These are phyloP conservation scores for Phaeotremella fagi DNA, from an alignment of 768 basidiomycete genomes.

Conservation along the genomic window DNA sequence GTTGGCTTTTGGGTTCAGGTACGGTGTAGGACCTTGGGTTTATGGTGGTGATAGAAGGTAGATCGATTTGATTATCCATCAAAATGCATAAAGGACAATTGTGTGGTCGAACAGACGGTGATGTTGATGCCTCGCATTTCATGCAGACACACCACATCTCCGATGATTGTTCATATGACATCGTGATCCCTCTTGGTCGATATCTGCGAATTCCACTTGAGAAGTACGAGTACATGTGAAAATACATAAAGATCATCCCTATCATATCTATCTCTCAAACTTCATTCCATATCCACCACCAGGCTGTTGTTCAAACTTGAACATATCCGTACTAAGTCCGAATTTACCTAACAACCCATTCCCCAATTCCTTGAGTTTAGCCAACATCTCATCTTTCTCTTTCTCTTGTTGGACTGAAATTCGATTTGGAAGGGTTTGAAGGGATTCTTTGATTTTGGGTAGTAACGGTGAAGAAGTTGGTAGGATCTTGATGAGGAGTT, in stretches of 20 bases:
- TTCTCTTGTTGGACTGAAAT: conserved; percentile 71
- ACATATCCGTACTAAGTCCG: conserved; percentile 91
- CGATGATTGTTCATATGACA: too few species aligned
- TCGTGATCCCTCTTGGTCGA: too few species aligned
- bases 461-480: conserved; percentile 57
- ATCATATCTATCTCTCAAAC: conserved; percentile 52
- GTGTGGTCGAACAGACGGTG: not conserved
- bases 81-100: not conserved
- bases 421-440: conserved; percentile 61
- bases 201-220: too few species aligned
- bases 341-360: conserved; percentile 91
- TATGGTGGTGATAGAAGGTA: conserved; percentile 87
- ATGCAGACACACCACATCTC: too few species aligned
- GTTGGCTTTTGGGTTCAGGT: conserved; percentile 78
- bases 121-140: too few species aligned
- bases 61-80: not conserved
- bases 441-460: conserved; percentile 53
- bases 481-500: conserved; percentile 61
- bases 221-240: too few species aligned
- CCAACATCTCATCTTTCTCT: conserved; percentile 87
- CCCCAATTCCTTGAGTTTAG: conserved; percentile 85
- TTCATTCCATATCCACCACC: conserved; percentile 95
- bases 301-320: conserved; percentile 89
- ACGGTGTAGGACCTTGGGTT: conserved; percentile 79
- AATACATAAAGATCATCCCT: not conserved